These are phyloP conservation scores for Pythium apleroticum DNA, from an alignment of 352 stramenopile genomes.

Conservation along the genomic window DNA sequence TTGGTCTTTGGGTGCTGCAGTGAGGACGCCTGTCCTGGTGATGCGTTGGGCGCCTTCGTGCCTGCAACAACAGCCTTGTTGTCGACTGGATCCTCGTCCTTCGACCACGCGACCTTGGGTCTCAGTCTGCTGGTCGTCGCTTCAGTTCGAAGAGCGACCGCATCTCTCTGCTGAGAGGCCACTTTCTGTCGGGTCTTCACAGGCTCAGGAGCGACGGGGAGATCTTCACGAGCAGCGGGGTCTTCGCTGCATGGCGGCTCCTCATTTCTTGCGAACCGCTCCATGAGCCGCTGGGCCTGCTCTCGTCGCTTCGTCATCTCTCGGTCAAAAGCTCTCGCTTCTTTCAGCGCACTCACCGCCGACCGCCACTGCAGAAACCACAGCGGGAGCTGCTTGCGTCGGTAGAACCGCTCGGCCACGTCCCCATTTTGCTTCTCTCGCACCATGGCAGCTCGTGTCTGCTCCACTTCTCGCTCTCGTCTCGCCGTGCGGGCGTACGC, in stretches of 20 bases:
- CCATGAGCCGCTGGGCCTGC: slow-evolving; percentile 33
- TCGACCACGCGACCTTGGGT: slow-evolving; percentile 1
- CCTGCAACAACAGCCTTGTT: background rate
- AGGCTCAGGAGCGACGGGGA: background rate
- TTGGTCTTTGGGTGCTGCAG: background rate
- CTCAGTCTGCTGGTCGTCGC: background rate
- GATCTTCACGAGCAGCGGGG: no score
- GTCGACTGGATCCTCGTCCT: background rate
- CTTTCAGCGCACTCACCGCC: slow-evolving; percentile 28
- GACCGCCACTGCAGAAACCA: slow-evolving; percentile 59
- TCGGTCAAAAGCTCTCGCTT: slow-evolving; percentile 26
- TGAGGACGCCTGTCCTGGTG: background rate
- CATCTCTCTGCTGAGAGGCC: background rate
- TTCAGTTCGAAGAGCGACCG: background rate
- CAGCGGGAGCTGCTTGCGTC: slow-evolving; percentile 33
- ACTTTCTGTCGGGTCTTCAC: background rate
- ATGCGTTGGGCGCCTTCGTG: background rate
- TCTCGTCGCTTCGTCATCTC: slow-evolving; percentile 33
- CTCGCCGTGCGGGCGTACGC: background rate
- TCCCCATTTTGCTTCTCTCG: slow-evolving; percentile 20
- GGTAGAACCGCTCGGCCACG: slow-evolving; percentile 37
- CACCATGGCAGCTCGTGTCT: slow-evolving; percentile 19
- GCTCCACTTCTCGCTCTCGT: slow-evolving; percentile 17
- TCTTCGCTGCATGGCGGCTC: background rate
- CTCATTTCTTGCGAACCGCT: slow-evolving; percentile 9